These are phyloP conservation scores for Aspergillus unguis DNA, from an alignment of 2,329 filamentous ascomycete species.

Conservation along the genomic window DNA sequence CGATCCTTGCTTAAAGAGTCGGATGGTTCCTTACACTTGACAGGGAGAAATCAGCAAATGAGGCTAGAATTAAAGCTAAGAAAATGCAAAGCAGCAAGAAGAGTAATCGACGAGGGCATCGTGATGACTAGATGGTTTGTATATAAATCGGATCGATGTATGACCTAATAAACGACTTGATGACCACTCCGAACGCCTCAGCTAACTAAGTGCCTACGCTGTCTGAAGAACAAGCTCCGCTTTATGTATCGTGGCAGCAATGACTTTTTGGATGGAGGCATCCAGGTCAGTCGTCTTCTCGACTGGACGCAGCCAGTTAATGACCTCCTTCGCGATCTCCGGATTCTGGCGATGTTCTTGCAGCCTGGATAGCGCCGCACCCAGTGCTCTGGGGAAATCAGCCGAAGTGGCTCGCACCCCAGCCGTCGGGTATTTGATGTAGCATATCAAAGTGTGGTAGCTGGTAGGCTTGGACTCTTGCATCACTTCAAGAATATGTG, in stretches of 20 bases:
- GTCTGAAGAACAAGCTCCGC: constrained; percentile 29
- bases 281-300: constrained; percentile 48
- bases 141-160: constrained; percentile 3
- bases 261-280: constrained; percentile 52
- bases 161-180: constrained; percentile 2
- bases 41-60: constrained; percentile 58
- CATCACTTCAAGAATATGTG: constrained; percentile 68
- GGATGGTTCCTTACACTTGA: neutral
- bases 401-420: constrained; percentile 62
- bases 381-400: constrained; percentile 70
- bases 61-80: constrained; percentile 55
- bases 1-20: neutral
- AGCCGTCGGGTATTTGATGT: constrained; percentile 67
- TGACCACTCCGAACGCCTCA: constrained; percentile 24
- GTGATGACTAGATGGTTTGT: constrained; percentile 33
- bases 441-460: constrained; percentile 65
- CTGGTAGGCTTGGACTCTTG: constrained; percentile 57
- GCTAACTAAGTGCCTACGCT: constrained; percentile 15
- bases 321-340: constrained; percentile 46
- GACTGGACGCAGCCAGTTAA: constrained; percentile 50
- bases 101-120: constrained; percentile 47
- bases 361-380: constrained; percentile 61
- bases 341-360: constrained; percentile 48
- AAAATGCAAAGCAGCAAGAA: constrained; percentile 63
- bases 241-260: constrained; percentile 40